Conservation (phyloP, 148 eudicot species). For the Polygonum aviculare region DNA sequence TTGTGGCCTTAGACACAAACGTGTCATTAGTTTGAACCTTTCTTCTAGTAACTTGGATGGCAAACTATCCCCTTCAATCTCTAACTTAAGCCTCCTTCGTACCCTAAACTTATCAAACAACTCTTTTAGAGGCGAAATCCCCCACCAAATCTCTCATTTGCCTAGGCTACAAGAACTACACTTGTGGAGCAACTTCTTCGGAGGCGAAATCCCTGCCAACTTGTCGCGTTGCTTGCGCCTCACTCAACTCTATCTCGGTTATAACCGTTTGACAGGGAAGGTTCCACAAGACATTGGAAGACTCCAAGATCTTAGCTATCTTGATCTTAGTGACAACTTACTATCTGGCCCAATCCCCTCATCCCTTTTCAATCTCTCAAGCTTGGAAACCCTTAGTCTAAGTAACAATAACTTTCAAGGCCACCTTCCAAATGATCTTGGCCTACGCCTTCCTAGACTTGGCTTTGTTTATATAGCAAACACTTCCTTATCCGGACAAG, state of each 20-base stretch:
- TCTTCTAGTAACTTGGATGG: not conserved
- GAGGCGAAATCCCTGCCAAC: constrained; percentile 19
- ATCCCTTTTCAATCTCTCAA: constrained; percentile 21
- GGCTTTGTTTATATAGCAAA: not conserved
- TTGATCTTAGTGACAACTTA: not conserved
- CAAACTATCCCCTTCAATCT: constrained; percentile 13
- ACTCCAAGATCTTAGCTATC: not conserved
- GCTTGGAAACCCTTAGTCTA: not conserved
- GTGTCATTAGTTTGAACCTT: constrained; percentile 5
- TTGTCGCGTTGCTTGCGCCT: constrained; percentile 13
- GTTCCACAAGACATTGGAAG: constrained; percentile 6
- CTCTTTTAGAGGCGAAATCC: constrained; percentile 17
- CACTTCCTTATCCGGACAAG: not conserved
- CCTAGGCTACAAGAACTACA: constrained; percentile 10
- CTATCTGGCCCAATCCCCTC: constrained; percentile 19
- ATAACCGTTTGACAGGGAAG: constrained; percentile 16
- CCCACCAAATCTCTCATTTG: constrained; percentile 17
- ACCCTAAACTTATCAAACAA: not conserved
- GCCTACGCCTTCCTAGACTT: constrained; percentile 9
- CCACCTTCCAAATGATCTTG: constrained; percentile 20
- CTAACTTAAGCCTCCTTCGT: constrained; percentile 19
- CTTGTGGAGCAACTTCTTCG: constrained; percentile 8
- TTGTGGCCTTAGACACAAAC: not conserved
- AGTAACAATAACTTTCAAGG: constrained; percentile 18
- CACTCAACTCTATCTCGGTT: not conserved